Percentiles rank a stretch among this genome's conserved stretches.
phyloP scores from a whole-genome alignment of 75 land plant species.

The Adiantum capillusveneris region DNA sequence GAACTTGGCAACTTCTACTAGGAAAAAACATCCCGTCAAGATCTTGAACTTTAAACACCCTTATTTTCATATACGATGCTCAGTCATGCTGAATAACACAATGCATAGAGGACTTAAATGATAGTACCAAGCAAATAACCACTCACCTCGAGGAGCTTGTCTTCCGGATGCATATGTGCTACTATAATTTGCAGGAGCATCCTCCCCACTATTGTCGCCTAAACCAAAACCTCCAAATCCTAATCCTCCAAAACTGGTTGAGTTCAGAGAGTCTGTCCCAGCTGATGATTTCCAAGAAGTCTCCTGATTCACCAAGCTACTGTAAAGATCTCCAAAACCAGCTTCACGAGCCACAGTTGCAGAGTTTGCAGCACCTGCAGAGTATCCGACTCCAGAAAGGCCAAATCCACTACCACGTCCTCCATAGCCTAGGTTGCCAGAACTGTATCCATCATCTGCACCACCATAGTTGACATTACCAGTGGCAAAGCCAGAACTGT shows the following conservation, averaged over 20 bases:
- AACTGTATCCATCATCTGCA: slow-evolving; percentile 21
- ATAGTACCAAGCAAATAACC: too few species aligned
- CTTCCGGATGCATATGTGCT: too few species aligned
- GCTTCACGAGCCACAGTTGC: background rate
- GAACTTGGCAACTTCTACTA: too few species aligned
- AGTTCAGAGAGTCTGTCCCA: slow-evolving; percentile 6
- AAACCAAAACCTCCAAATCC: background rate
- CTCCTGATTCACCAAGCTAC: background rate
- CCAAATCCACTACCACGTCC: slow-evolving; percentile 12
- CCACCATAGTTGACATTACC: slow-evolving; percentile 39
- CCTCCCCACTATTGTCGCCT: background rate
- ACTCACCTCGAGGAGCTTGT: too few species aligned
- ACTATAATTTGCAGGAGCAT: too few species aligned
- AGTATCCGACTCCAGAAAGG: background rate
- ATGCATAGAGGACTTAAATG: too few species aligned
- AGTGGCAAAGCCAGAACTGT: slow-evolving; percentile 17
- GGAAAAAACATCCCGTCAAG: too few species aligned
- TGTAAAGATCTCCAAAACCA: background rate
- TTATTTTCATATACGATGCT: too few species aligned
- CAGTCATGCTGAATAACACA: too few species aligned
- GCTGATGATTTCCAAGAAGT: slow-evolving; percentile 7
- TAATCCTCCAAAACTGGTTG: slow-evolving; percentile 1
- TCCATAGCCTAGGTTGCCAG: background rate
- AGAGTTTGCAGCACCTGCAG: slow-evolving; percentile 8
- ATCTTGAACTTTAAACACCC: too few species aligned